phyloP scores from a whole-genome alignment of 2,329 filamentous ascomycete genomes.

The Lojkania enalia region DNA sequence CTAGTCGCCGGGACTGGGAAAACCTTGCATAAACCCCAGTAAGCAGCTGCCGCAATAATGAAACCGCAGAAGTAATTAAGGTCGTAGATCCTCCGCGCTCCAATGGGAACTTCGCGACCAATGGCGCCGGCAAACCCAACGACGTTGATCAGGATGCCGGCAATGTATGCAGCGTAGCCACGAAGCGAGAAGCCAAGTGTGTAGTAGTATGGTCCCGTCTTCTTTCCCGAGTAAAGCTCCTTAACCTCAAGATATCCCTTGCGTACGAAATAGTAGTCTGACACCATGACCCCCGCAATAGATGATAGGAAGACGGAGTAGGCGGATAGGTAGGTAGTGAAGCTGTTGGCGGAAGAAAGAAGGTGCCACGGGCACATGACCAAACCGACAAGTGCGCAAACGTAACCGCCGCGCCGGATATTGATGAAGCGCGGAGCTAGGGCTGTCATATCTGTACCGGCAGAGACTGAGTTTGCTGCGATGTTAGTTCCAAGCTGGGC shows the following conservation, averaged over 20 bases:
- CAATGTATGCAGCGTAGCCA: conserved; percentile 79
- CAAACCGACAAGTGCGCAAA: conserved; percentile 78
- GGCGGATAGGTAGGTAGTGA: conserved; percentile 87
- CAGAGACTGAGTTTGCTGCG: conserved; percentile 82
- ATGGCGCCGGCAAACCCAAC: conserved; percentile 87
- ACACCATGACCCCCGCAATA: conserved; percentile 87
- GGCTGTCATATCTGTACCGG: conserved; percentile 80
- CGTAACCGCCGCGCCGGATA: conserved; percentile 84
- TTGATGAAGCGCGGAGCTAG: conserved; percentile 78
- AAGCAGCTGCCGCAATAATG: conserved; percentile 66
- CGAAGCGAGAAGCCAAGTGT: conserved; percentile 77
- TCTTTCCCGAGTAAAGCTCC: conserved; percentile 75
- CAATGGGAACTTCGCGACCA: conserved; percentile 70
- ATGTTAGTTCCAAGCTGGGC: conserved; percentile 88
- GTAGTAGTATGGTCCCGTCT: conserved; percentile 72
- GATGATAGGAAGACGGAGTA: conserved; percentile 94
- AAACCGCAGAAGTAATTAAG: conserved; percentile 90
- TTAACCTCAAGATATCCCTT: conserved; percentile 78
- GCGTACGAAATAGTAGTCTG: conserved; percentile 86
- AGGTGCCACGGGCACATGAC: conserved; percentile 88
- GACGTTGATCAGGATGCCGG: conserved; percentile 85
- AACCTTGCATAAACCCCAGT: conserved; percentile 70
- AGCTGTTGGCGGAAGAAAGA: conserved; percentile 73
- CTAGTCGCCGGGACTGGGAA: conserved; percentile 76
- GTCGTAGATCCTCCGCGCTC: conserved; percentile 84